phyloP scores from a whole-genome alignment of 768 basidiomycete genomes.

The Boletus rubroflammeus region DNA sequence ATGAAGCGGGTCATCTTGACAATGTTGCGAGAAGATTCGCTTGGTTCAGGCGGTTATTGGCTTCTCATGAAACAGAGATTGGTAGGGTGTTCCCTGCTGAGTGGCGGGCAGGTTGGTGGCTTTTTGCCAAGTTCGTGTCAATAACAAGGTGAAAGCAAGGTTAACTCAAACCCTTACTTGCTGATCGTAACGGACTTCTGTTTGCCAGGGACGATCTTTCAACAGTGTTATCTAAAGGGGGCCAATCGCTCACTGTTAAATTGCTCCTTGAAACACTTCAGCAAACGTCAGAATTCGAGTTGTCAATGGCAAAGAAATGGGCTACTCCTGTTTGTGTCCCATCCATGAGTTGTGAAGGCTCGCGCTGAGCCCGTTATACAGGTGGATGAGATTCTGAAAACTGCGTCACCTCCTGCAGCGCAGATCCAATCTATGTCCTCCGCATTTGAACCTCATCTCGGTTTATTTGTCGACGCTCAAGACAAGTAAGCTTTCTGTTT shows the following conservation, averaged over 20 bases:
- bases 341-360: background rate
- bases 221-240: slow-evolving; percentile 74
- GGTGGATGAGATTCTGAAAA: slow-evolving; percentile 64
- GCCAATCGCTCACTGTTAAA: slow-evolving; percentile 68
- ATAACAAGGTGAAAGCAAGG: slow-evolving; percentile 65
- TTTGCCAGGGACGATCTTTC: slow-evolving; percentile 74
- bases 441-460: slow-evolving; percentile 91
- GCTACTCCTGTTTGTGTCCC: slow-evolving; percentile 56
- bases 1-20: slow-evolving; percentile 96
- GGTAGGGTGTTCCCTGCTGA: slow-evolving; percentile 76
- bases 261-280: slow-evolving; percentile 83
- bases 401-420: slow-evolving; percentile 47
- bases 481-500: slow-evolving; percentile 66
- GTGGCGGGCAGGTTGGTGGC: slow-evolving; percentile 83
- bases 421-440: slow-evolving; percentile 70
- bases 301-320: slow-evolving; percentile 78
- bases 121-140: slow-evolving; percentile 84
- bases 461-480: slow-evolving; percentile 93
- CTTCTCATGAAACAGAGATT: slow-evolving; percentile 84
- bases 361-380: slow-evolving; percentile 24
- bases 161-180: background rate
- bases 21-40: slow-evolving; percentile 91
- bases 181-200: background rate
- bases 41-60: slow-evolving; percentile 87
- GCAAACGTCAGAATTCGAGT: slow-evolving; percentile 85